Evolutionary conservation across 441 rosid genomes (phyloP), one percentile per base, ranked within the genome.

Genomic region (Adansonia gregorii): DNA sequence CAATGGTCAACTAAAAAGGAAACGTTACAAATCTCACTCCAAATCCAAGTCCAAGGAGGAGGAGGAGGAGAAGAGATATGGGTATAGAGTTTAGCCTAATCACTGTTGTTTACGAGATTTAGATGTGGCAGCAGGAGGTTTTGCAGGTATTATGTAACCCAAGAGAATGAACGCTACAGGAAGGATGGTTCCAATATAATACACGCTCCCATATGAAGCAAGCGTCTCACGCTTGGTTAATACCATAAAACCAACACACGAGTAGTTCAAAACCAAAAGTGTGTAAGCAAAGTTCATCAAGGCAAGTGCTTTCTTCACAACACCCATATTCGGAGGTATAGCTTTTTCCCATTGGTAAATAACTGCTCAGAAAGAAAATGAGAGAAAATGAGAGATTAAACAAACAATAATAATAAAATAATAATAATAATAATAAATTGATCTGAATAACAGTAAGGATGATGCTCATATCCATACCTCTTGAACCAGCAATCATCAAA

Each of bases 321-420:
- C 24, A 78, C 79, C 85, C 89, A 85, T 79, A 64, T 76, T 89
- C 0, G 85, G 2, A 55, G 60, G 60, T n/a, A 55, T 67, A 41
- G 97, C 91, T 89, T 94, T 97, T 77, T 93, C 91, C 98, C 99
- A 95, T 80, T 97, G 81, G 90, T 91, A 95, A 49, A 93, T 79
- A 72, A 87, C 99, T 95, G 94, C 74, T 81, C 85, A 68, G 7
- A 64, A 69, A 80, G 24, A 65, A 63, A 63, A 35, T 14, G 43
- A 19, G 19, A 45, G 35, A 63, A 41, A 27, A 27, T 27, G 35
- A 27, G 35, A 27, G 35, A 27, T 61, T 61, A 11, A 61, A 60
- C 17, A 12, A 31, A 63, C 31, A 63, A 56, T 55, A 55, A 61
- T 27, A 27, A 27, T 31, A 49, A 12, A 31, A 63, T 63, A 63